These are phyloP conservation scores for Globisporangium mamillatum DNA, from an alignment of 352 stramenopile species.

Conservation along the genomic window DNA sequence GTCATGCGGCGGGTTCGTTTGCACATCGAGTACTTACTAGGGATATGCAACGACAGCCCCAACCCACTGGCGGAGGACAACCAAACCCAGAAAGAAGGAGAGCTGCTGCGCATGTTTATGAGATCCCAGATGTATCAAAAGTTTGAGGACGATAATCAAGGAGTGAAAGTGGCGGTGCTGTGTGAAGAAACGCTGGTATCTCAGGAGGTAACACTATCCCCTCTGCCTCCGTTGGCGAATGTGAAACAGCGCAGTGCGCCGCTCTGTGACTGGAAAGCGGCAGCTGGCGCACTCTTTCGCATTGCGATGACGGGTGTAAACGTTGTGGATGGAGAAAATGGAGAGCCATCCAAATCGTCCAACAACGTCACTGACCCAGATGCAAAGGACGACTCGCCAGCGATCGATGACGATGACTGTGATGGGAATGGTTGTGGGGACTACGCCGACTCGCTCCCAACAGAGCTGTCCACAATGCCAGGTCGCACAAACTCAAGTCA, in stretches of 20 bases:
- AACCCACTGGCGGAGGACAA: not conserved
- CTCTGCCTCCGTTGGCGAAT: not conserved
- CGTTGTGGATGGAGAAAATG: not conserved
- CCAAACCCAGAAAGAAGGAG: constrained; percentile 8
- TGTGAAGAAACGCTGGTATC: not conserved
- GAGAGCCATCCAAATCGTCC: not conserved
- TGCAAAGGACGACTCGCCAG: not conserved
- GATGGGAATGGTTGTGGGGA: not conserved
- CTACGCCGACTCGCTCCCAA: too few relatives aligned
- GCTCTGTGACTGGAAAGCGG: constrained; percentile 25
- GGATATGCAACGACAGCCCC: constrained; percentile 10
- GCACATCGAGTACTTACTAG: constrained; percentile 41
- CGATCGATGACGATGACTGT: not conserved
- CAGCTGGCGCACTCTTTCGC: constrained; percentile 32
- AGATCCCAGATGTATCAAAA: constrained; percentile 57
- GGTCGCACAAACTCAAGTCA: constrained; percentile 11
- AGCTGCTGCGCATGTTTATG: constrained; percentile 31
- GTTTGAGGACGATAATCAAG: constrained; percentile 38
- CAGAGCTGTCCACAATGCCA: not conserved
- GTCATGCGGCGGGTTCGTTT: constrained; percentile 44
- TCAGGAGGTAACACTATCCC: too few relatives aligned
- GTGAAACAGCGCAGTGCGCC: not conserved
- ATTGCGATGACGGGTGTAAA: constrained; percentile 37
- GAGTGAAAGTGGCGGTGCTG: not conserved
- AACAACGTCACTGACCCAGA: not conserved